Percentiles rank a stretch among this genome's conserved stretches.
Evolutionary conservation across 2,329 filamentous ascomycete species (phyloP).

Genomic region (Sporothrix brunneoviolacea): DNA sequence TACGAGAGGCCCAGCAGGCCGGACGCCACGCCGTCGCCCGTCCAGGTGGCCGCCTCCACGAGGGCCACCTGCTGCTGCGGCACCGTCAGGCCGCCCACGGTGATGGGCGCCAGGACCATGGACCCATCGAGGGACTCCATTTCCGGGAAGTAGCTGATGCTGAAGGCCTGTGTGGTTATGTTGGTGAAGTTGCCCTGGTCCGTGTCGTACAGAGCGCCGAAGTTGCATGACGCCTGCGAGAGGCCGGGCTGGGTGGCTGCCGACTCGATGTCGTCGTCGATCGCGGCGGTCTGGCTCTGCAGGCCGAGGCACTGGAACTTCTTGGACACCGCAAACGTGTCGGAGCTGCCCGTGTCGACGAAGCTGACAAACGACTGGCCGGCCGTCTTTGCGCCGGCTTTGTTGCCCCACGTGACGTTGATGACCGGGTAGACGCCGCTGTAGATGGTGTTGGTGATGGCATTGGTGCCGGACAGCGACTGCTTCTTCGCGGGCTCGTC

Average conservation of each 20-base stretch:
- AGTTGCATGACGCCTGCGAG: conserved; percentile 15
- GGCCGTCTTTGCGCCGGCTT: neutral
- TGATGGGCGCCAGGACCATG: conserved; percentile 34
- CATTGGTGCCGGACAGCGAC: neutral
- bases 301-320: conserved; percentile 9
- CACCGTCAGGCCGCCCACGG: conserved; percentile 39
- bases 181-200: conserved; percentile 28
- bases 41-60: conserved; percentile 35
- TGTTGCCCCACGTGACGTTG: conserved; percentile 19
- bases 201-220: conserved; percentile 18
- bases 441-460: conserved; percentile 16
- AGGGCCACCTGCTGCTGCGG: conserved; percentile 39
- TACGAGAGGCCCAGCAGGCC: conserved; percentile 47
- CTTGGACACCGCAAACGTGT: conserved; percentile 12
- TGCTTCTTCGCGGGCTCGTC: neutral
- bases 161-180: conserved; percentile 34
- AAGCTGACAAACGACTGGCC: conserved; percentile 19
- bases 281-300: neutral
- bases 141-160: conserved; percentile 37
- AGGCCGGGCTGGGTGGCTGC: neutral
- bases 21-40: conserved; percentile 37
- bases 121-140: conserved; percentile 31
- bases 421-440: conserved; percentile 18
- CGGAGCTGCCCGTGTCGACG: conserved; percentile 14
- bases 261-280: too few relatives aligned